Evolutionary conservation across 164 flowering plant species (phyloP).

Genomic region (Platanus orientalis): DNA sequence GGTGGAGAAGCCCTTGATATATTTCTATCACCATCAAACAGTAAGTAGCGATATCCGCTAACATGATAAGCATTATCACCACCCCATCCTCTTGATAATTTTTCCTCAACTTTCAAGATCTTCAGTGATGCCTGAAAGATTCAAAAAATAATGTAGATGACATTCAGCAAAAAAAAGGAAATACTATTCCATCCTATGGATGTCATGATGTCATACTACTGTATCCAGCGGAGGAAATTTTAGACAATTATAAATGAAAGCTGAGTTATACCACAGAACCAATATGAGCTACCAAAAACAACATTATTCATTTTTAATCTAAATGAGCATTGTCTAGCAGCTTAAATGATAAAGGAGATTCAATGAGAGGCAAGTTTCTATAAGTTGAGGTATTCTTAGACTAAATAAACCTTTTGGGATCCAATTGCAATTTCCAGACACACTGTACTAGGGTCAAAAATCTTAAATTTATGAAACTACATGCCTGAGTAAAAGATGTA

Average conservation of each 20-base stretch:
- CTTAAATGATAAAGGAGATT: no score
- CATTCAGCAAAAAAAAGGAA: neutral
- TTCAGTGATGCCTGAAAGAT: conserved; percentile 61
- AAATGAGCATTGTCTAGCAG: no score
- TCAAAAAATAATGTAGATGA: neutral
- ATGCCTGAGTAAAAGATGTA: no score
- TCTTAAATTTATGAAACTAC: no score
- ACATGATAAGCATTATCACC: conserved; percentile 99
- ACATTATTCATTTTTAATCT: no score
- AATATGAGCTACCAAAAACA: neutral
- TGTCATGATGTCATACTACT: no score
- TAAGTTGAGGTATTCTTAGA: no score
- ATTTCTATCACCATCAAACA: conserved; percentile 66
- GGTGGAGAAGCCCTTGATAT: conserved; percentile 93
- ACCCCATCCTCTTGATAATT: conserved; percentile 92
- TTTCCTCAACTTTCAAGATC: conserved; percentile 85
- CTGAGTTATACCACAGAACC: neutral
- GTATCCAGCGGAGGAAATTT: neutral
- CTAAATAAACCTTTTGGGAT: no score
- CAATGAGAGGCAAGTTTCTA: no score
- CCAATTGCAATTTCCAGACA: no score
- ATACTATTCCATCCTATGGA: neutral
- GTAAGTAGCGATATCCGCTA: conserved; percentile 83
- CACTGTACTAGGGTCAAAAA: no score
- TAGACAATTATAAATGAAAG: neutral